Evolutionary conservation across 352 stramenopile genomes (phyloP).

Genomic region (Phytophthora pinifolia): DNA sequence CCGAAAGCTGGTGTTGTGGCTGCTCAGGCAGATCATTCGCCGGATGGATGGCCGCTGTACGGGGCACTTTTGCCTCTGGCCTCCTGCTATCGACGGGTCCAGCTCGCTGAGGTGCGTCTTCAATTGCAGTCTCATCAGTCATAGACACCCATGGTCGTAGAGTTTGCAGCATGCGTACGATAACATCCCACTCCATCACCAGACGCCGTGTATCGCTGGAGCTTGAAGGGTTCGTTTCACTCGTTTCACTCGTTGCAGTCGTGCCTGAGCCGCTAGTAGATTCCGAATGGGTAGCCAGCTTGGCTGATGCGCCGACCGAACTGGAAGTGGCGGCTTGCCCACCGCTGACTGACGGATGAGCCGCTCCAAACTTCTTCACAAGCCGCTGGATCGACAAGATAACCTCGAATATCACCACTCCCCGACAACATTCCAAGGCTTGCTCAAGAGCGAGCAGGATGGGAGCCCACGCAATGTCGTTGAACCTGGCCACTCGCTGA

Average conservation of each 20-base stretch:
- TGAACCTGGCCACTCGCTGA: conserved; percentile 70
- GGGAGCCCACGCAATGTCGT: conserved; percentile 73
- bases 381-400: conserved; percentile 85
- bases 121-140: conserved; percentile 38
- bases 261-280: conserved; percentile 4
- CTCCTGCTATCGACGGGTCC: conserved; percentile 14
- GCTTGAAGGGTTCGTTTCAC: background rate
- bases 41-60: conserved; percentile 15
- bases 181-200: conserved; percentile 85
- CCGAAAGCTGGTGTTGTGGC: conserved; percentile 33
- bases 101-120: conserved; percentile 22
- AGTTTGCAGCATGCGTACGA: conserved; percentile 70
- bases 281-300: conserved; percentile 2
- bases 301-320: conserved; percentile 6
- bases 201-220: conserved; percentile 36
- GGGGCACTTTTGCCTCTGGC: conserved; percentile 12
- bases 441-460: conserved; percentile 69
- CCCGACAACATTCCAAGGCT: conserved; percentile 63
- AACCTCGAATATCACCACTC: conserved; percentile 86
- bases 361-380: conserved; percentile 83
- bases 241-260: conserved; percentile 1
- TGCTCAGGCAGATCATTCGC: conserved; percentile 15
- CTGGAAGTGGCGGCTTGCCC: conserved; percentile 9
- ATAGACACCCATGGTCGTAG: conserved; percentile 73
- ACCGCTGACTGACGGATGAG: conserved; percentile 7